Percentiles rank a stretch among this genome's conserved stretches.
Conservation (phyloP, 1,284 basidiomycete genomes). For the Boletellus sp. region DNA sequence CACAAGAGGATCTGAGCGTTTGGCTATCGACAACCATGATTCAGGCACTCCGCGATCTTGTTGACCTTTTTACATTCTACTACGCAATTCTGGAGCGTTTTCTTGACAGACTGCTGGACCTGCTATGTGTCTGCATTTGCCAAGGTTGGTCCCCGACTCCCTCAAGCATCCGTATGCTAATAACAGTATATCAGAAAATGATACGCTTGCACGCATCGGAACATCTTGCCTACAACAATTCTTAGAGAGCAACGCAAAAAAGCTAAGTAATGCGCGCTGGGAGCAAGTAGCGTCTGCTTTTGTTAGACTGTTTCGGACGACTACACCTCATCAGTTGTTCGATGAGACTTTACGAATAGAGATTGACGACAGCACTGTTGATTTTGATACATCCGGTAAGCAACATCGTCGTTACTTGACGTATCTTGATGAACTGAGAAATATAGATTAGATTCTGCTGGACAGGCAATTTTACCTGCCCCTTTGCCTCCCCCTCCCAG, state of each 20-base stretch:
- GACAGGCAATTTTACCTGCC: constrained; percentile 72
- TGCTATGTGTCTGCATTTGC: constrained; percentile 96
- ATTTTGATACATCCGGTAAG: constrained; percentile 55
- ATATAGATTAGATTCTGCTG: constrained; percentile 54
- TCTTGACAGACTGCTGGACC: constrained; percentile 87
- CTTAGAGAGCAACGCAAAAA: constrained; percentile 90
- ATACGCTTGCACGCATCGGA: constrained; percentile 96
- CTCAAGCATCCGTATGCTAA: constrained; percentile 4
- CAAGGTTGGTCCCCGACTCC: constrained; percentile 67
- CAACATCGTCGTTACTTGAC: neutral
- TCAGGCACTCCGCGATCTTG: constrained; percentile 92
- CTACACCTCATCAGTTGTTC: constrained; percentile 96
- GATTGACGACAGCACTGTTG: constrained; percentile 59
- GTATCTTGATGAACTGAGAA: constrained; percentile 8
- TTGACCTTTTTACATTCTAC: constrained; percentile 95
- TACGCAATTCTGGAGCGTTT: constrained; percentile 90
- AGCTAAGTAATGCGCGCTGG: constrained; percentile 85
- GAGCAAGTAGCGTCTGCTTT: constrained; percentile 92
- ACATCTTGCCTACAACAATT: constrained; percentile 97
- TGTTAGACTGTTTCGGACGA: constrained; percentile 93
- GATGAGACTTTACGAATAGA: constrained; percentile 85
- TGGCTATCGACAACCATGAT: constrained; percentile 99
- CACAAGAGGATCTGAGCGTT: constrained; percentile 98
- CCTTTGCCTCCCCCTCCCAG: constrained; percentile 62
- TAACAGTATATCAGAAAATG: constrained; percentile 69